Evolutionary conservation across 441 rosid genomes (phyloP).

Genomic region (Aleurites moluccanus): DNA sequence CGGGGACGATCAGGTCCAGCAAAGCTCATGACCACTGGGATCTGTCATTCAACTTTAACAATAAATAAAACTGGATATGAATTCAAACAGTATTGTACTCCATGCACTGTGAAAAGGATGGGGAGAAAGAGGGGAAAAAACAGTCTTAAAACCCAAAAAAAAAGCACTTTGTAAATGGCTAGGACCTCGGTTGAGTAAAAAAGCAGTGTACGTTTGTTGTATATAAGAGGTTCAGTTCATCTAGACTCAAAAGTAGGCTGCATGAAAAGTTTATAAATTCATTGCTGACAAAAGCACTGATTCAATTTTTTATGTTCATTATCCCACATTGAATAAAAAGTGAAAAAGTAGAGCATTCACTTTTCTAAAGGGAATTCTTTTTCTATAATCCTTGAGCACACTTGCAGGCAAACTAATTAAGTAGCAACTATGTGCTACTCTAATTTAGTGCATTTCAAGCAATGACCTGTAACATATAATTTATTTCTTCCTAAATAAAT

Average conservation of each 20-base stretch:
- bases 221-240: too few relatives aligned
- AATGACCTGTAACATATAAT: background rate
- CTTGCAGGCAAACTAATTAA: background rate
- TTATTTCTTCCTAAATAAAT: background rate
- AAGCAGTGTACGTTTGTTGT: background rate
- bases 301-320: background rate
- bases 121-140: background rate
- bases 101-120: background rate
- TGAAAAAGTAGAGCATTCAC: background rate
- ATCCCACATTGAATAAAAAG: background rate
- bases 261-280: background rate
- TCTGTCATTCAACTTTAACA: conserved; percentile 48
- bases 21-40: conserved; percentile 77
- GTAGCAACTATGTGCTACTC: background rate
- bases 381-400: background rate
- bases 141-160: background rate
- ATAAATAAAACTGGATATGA: conserved; percentile 17
- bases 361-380: background rate
- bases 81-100: background rate
- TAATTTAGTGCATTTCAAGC: background rate
- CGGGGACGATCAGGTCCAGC: conserved; percentile 79
- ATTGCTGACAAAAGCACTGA: background rate
- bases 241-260: background rate
- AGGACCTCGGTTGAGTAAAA: background rate
- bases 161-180: background rate